Conservation (phyloP, 2,329 filamentous ascomycete species). For the Ophiosphaerella korrae region DNA sequence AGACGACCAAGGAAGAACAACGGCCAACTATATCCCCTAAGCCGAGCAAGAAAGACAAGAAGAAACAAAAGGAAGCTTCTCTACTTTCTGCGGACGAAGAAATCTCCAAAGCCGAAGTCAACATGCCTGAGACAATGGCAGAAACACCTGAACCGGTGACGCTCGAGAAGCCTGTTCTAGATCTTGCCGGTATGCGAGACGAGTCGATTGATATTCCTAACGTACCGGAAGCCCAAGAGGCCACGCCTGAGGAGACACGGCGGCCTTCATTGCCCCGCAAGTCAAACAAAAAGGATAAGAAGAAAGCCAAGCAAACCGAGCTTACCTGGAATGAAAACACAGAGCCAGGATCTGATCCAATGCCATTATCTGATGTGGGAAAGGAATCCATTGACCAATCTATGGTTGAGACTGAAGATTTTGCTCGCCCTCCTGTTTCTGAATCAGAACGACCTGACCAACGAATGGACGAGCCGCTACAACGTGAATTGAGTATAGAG, state of each 20-base stretch:
- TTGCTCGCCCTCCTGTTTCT: background rate
- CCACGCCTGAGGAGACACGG: background rate
- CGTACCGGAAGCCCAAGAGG: background rate
- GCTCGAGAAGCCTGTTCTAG: background rate
- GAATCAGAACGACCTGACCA: background rate
- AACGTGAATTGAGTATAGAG: background rate
- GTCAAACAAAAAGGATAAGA: slow-evolving; percentile 38
- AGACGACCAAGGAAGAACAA: background rate
- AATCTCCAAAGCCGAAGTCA: background rate
- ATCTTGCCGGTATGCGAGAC: background rate
- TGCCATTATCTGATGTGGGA: background rate
- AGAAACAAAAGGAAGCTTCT: slow-evolving; percentile 12
- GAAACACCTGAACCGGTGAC: background rate
- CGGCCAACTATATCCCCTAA: background rate
- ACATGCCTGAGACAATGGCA: background rate
- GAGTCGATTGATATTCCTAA: background rate
- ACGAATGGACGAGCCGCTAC: no score
- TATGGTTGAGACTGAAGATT: no score
- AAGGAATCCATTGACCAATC: no score
- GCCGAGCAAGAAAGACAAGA: slow-evolving; percentile 22
- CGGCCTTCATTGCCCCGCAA: slow-evolving; percentile 11
- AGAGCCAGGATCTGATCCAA: background rate
- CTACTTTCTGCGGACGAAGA: background rate
- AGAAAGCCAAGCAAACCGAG: slow-evolving; percentile 23
- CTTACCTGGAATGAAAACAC: slow-evolving; percentile 11